Evolutionary conservation across 176 grass and related monocot genomes (phyloP).

Genomic region (Luzula sylvatica): DNA sequence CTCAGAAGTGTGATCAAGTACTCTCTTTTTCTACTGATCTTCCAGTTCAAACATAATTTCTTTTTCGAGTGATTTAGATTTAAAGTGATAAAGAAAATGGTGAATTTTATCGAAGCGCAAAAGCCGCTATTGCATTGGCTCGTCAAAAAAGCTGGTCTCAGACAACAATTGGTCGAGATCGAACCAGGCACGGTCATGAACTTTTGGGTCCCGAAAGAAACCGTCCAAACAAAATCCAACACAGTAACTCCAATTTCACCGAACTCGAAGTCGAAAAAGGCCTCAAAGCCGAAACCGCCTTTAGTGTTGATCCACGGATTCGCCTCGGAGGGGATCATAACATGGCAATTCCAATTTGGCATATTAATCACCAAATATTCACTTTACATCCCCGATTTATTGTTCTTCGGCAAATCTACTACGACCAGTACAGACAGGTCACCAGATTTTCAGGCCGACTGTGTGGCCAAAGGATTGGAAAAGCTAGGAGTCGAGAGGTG

Average conservation of each 20-base stretch:
- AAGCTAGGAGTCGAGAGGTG: slow-evolving; percentile 57
- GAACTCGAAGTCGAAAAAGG: not conserved
- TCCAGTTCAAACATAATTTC: not conserved
- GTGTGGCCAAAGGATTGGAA: slow-evolving; percentile 44
- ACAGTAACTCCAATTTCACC: slow-evolving; percentile 17
- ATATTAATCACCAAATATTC: slow-evolving; percentile 63
- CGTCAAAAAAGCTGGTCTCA: slow-evolving; percentile 56
- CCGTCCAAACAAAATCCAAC: slow-evolving; percentile 34
- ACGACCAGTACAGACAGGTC: slow-evolving; percentile 46
- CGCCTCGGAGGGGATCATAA: slow-evolving; percentile 69
- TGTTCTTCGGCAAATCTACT: slow-evolving; percentile 67
- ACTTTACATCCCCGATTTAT: slow-evolving; percentile 82
- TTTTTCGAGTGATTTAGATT: not conserved
- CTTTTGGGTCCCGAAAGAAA: slow-evolving; percentile 77
- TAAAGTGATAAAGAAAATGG: slow-evolving; percentile 33
- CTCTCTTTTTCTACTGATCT: not conserved
- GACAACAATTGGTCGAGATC: slow-evolving; percentile 50
- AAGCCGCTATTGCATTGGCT: slow-evolving; percentile 59
- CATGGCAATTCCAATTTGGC: slow-evolving; percentile 95
- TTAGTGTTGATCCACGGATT: slow-evolving; percentile 88
- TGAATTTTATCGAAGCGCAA: slow-evolving; percentile 76
- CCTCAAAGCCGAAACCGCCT: slow-evolving; percentile 36
- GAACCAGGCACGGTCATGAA: slow-evolving; percentile 77
- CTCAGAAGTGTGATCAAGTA: slow-evolving; percentile 21
- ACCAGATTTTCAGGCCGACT: slow-evolving; percentile 67